Percentiles rank a stretch among this genome's conserved stretches.
phyloP scores from a whole-genome alignment of 257 asterid species.

The Knoxia roxburghii region DNA sequence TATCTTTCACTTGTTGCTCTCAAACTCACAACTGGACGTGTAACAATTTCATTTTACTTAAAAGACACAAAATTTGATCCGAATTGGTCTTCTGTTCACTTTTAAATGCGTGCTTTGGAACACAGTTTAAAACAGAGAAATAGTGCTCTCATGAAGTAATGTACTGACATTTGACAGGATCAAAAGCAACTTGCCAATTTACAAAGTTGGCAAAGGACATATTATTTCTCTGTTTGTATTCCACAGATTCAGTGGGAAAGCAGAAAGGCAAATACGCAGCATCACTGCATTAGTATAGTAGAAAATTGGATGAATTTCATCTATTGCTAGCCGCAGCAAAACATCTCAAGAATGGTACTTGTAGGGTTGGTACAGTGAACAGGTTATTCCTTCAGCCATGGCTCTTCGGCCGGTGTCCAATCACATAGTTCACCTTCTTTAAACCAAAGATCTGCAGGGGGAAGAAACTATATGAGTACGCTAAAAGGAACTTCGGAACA shows the following conservation, averaged over 20 bases:
- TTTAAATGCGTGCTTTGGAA: too few species aligned
- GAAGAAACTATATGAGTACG: background rate
- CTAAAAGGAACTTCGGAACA: background rate
- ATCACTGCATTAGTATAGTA: background rate
- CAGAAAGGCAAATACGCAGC: background rate
- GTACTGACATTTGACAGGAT: too few species aligned
- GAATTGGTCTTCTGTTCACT: too few species aligned
- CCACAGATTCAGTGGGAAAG: background rate
- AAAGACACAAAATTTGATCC: too few species aligned
- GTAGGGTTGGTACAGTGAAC: background rate
- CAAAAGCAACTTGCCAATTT: background rate
- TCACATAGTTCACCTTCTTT: conserved; percentile 58
- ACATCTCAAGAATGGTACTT: background rate
- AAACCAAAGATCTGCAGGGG: conserved; percentile 70
- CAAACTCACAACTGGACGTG: too few species aligned
- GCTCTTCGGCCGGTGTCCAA: conserved; percentile 67
- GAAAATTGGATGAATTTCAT: conserved; percentile 1
- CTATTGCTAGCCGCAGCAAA: background rate
- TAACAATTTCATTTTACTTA: too few species aligned
- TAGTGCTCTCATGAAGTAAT: background rate
- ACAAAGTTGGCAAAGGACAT: too few species aligned
- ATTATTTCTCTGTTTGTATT: background rate
- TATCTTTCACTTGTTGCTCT: too few species aligned
- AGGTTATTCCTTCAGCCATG: conserved; percentile 64
- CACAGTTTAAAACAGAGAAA: too few species aligned